Evolutionary conservation across 495 filamentous ascomycete genomes (phyloP).

Genomic region (Penicillium pulvis): DNA sequence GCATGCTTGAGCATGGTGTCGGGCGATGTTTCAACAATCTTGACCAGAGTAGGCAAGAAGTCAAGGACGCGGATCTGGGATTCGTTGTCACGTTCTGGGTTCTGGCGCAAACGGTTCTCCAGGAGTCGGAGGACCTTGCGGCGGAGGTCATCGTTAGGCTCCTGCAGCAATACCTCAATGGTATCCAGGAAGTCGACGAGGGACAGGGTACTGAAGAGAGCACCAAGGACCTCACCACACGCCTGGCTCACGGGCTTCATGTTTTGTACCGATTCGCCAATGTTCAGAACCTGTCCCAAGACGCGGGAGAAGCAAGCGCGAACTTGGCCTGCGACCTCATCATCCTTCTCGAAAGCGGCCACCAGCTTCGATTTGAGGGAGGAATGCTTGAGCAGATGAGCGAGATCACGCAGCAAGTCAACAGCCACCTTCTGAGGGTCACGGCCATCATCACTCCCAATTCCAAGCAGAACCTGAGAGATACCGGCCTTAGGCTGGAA

Average conservation of each 20-base stretch:
- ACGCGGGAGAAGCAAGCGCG: slow-evolving; percentile 69
- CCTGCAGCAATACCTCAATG: slow-evolving; percentile 73
- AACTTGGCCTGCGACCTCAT: slow-evolving; percentile 56
- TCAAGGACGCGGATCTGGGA: slow-evolving; percentile 71
- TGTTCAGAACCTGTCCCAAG: slow-evolving; percentile 64
- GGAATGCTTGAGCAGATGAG: slow-evolving; percentile 48
- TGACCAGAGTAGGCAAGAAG: slow-evolving; percentile 75
- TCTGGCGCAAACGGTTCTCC: slow-evolving; percentile 69
- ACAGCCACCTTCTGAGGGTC: slow-evolving; percentile 61
- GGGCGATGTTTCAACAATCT: slow-evolving; percentile 68
- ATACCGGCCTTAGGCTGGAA: slow-evolving; percentile 69
- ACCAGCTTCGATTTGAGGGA: slow-evolving; percentile 47
- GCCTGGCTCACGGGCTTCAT: slow-evolving; percentile 64
- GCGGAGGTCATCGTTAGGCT: slow-evolving; percentile 69
- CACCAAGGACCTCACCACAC: slow-evolving; percentile 68
- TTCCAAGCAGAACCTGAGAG: slow-evolving; percentile 66
- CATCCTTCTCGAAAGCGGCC: slow-evolving; percentile 38
- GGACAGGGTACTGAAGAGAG: slow-evolving; percentile 75
- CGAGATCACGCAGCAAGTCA: slow-evolving; percentile 58
- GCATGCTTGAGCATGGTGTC: slow-evolving; percentile 75
- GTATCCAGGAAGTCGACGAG: slow-evolving; percentile 83
- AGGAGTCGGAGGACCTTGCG: slow-evolving; percentile 79
- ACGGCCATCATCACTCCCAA: slow-evolving; percentile 60
- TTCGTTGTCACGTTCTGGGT: slow-evolving; percentile 61
- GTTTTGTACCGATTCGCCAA: slow-evolving; percentile 60